Conservation (phyloP, 345 rosid species). For the Balakata baccata region DNA sequence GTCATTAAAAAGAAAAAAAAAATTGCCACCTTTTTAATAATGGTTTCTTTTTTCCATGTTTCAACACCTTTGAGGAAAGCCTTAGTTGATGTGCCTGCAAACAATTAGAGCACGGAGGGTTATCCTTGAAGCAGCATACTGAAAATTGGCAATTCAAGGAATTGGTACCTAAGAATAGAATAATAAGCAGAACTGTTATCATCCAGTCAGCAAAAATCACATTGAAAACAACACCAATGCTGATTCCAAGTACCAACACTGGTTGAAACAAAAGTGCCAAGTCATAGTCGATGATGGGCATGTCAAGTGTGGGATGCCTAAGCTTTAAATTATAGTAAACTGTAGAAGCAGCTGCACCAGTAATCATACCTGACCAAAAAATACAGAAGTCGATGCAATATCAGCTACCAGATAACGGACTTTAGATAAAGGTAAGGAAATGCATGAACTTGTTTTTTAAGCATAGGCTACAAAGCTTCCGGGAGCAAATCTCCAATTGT, state of each 20-base stretch:
- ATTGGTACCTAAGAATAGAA: slow-evolving; percentile 36
- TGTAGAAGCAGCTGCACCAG: slow-evolving; percentile 42
- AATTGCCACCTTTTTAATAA: slow-evolving; percentile 25
- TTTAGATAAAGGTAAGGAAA: not conserved
- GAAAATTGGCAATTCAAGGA: not conserved
- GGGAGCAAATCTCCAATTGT: not conserved
- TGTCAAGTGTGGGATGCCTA: slow-evolving; percentile 48
- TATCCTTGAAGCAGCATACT: not conserved
- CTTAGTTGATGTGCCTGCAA: slow-evolving; percentile 41
- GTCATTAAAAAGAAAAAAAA: not conserved
- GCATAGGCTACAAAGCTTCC: not conserved
- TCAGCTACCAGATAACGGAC: not conserved
- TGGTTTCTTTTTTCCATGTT: slow-evolving; percentile 54
- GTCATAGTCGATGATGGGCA: slow-evolving; percentile 52
- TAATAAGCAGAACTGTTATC: slow-evolving; percentile 46
- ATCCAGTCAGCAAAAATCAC: slow-evolving; percentile 52
- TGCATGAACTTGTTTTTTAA: not conserved
- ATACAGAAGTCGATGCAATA: not conserved
- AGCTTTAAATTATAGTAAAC: slow-evolving; percentile 39
- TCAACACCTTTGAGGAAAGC: slow-evolving; percentile 50
- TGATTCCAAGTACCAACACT: slow-evolving; percentile 46
- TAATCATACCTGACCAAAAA: slow-evolving; percentile 43
- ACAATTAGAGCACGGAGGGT: not conserved
- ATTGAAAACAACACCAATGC: slow-evolving; percentile 45
- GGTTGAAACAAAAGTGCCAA: slow-evolving; percentile 53